These are phyloP conservation scores for Sclerotinia glacialis DNA, from an alignment of 2,329 filamentous ascomycete genomes.

Conservation along the genomic window DNA sequence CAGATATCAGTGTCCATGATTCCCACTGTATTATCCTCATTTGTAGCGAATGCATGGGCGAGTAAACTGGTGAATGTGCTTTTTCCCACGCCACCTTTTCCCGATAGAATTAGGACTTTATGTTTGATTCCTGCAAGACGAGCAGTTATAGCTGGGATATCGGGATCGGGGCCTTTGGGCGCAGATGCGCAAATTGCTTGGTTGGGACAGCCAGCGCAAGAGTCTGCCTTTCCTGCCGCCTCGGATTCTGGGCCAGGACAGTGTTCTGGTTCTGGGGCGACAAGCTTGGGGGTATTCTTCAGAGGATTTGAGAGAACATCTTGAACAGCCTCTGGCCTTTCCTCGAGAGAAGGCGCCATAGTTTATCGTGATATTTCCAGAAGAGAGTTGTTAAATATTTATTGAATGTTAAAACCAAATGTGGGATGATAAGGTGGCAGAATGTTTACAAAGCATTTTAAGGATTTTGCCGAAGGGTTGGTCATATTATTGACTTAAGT, in stretches of 20 bases:
- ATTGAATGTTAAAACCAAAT: not conserved
- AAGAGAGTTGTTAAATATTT: not conserved
- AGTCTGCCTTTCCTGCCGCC: slow-evolving; percentile 67
- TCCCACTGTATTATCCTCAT: slow-evolving; percentile 75
- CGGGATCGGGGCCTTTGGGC: slow-evolving; percentile 92
- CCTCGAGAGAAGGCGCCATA: slow-evolving; percentile 83
- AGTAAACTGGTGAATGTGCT: slow-evolving; percentile 89
- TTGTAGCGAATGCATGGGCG: slow-evolving; percentile 82
- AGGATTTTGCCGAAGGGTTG: not conserved
- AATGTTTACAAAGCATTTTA: slow-evolving; percentile 23
- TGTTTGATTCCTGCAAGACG: slow-evolving; percentile 80
- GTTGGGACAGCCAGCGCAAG: slow-evolving; percentile 93
- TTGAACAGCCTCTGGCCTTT: slow-evolving; percentile 63
- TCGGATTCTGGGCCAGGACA: slow-evolving; percentile 87
- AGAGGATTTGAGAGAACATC: slow-evolving; percentile 74
- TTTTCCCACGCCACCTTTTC: slow-evolving; percentile 96
- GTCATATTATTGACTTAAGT: slow-evolving; percentile 14
- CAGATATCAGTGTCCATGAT: slow-evolving; percentile 99
- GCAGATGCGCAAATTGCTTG: slow-evolving; percentile 91
- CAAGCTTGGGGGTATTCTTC: slow-evolving; percentile 76
- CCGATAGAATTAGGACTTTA: slow-evolving; percentile 86
- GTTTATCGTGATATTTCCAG: slow-evolving; percentile 11
- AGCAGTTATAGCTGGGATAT: slow-evolving; percentile 82
- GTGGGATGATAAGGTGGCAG: not conserved
- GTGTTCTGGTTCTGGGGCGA: slow-evolving; percentile 94